Base-by-base conservation (phyloP, 2,329 filamentous ascomycete species). In the Diaporthe ampelina region DNA sequence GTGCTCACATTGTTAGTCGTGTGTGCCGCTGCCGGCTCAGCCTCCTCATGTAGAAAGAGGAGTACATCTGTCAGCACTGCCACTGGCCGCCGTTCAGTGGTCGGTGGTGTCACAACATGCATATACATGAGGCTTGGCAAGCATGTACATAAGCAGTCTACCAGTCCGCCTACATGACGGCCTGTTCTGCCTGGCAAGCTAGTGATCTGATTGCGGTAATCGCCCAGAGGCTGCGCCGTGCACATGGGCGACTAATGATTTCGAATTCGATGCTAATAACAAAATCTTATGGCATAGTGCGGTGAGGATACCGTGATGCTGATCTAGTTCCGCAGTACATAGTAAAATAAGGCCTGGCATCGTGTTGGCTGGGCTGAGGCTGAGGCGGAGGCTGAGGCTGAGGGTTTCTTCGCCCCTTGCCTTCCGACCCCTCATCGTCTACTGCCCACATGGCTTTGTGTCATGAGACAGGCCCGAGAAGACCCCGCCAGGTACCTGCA, bases 331-430 rank as follows among this genome's bases (percentile, higher is more conserved):
- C 29, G 29, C 29, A 32, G 29, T 32, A 32, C 29, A 5, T 5
- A 32, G 29, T 32, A 32, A 7, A 32, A 32, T 4, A 32, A 32
- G 29, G 29, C 29, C 29, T 11, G 24, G 9, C 15, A 35, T 37
- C 7, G 21, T 37, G 61, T 67, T 37, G 61, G 61, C 61, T 13
- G 61, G 61, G 61, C 61, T 48, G 61, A 52, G 63, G 45, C 63
- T 67, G 45, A 37, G 61, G 61, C 45, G 37, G 63, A 67, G 61
- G 61, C 45, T 50, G 63, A 67, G 63, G 63, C 61, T 67, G 61
- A 35, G 21, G 29, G 1, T 26, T 35, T 5, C 24, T 15, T 21
- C 45, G 21, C 63, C 63, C 29, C 15, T 67, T 19, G 24, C 19
- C 59, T 13, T 15, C 59, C 56, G 9, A 65, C 17, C 26, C 13